Percentiles rank a stretch among this genome's conserved stretches.
These are phyloP conservation scores for Leccinum disarticulatum DNA, from an alignment of 768 basidiomycete genomes.

Conservation along the genomic window DNA sequence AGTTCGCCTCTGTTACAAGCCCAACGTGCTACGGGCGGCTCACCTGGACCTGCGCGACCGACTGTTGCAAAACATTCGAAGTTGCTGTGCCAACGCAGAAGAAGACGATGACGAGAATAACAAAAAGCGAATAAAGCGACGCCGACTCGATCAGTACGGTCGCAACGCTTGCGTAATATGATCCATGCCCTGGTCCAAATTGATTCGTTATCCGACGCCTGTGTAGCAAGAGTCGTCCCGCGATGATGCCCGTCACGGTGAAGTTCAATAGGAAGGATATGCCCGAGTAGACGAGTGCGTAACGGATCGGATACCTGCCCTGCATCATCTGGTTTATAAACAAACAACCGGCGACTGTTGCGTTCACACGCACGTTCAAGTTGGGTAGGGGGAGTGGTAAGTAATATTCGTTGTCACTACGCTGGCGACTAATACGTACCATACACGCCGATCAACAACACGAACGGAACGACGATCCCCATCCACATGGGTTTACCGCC, in stretches of 20 bases:
- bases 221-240: slow-evolving; percentile 13
- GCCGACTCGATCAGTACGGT: slow-evolving; percentile 22
- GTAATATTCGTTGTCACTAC: not conserved
- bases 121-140: slow-evolving; percentile 15
- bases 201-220: slow-evolving; percentile 9
- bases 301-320: not conserved
- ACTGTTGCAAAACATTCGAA: slow-evolving; percentile 16
- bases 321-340: slow-evolving; percentile 1
- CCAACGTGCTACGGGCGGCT: not conserved
- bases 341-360: slow-evolving; percentile 8
- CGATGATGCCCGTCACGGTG: slow-evolving; percentile 20
- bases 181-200: slow-evolving; percentile 18
- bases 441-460: slow-evolving; percentile 11
- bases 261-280: slow-evolving; percentile 17
- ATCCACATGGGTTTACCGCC: slow-evolving; percentile 10
- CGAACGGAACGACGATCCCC: slow-evolving; percentile 9
- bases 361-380: not conserved
- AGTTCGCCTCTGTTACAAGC: not conserved
- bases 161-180: slow-evolving; percentile 7
- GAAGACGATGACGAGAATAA: slow-evolving; percentile 17
- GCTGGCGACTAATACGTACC: slow-evolving; percentile 5
- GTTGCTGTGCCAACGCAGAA: not conserved
- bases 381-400: not conserved
- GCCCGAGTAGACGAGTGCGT: slow-evolving; percentile 7
- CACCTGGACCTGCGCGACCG: slow-evolving; percentile 21